Conservation (phyloP, 306 rosid genomes). For the Argentina anserina region DNA sequence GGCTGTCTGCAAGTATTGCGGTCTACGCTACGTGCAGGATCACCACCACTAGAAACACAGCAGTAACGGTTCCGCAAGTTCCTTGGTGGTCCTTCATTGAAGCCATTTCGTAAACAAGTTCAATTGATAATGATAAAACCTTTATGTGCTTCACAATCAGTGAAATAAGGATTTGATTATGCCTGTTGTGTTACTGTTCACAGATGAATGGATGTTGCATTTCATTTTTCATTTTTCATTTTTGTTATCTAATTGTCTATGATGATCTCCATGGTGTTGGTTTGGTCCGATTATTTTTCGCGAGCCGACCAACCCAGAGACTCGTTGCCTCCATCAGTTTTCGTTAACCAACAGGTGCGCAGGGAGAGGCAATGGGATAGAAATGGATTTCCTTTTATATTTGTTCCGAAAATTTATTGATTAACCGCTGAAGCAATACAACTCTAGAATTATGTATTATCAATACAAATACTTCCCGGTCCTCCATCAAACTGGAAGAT, state of each 20-base stretch:
- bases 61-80: slow-evolving; percentile 19
- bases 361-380: background rate
- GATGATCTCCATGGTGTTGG: background rate
- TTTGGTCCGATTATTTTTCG: background rate
- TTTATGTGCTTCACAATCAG: slow-evolving; percentile 18
- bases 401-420: background rate
- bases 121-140: slow-evolving; percentile 27
- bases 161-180: slow-evolving; percentile 44
- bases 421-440: background rate
- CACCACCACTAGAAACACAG: slow-evolving; percentile 59
- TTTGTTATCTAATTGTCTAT: background rate
- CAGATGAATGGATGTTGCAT: slow-evolving; percentile 4
- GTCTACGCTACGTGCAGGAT: slow-evolving; percentile 72
- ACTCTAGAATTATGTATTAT: background rate
- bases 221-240: background rate
- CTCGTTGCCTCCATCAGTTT: background rate
- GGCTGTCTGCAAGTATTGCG: slow-evolving; percentile 91
- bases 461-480: background rate
- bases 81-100: slow-evolving; percentile 19
- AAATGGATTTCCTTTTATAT: background rate
- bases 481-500: background rate
- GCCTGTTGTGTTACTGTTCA: slow-evolving; percentile 22
- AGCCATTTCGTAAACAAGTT: slow-evolving; percentile 20
- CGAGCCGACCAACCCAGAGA: too few species aligned
- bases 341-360: background rate